Evolutionary conservation across 768 basidiomycete species (phyloP).

Genomic region (Mrakia gelida): DNA sequence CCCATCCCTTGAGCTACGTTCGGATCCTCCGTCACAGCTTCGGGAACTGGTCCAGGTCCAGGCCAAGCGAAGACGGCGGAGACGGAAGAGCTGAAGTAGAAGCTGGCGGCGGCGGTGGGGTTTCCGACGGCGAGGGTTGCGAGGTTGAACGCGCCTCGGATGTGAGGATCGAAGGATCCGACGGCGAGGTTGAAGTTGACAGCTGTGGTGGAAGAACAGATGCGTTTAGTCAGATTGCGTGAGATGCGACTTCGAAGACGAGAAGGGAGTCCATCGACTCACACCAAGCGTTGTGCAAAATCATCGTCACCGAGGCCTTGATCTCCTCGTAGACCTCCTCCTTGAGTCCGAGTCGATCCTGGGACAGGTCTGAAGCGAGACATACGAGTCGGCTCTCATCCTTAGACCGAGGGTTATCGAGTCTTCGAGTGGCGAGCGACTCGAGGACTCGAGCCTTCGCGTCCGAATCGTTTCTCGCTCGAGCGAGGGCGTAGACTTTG

Average conservation of each 20-base stretch:
- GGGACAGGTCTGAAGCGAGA: conserved; percentile 50
- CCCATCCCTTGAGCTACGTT: conserved; percentile 31
- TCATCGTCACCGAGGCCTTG: conserved; percentile 45
- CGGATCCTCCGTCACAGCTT: conserved; percentile 18
- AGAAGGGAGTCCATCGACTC: too few relatives aligned
- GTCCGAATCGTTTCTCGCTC: conserved; percentile 51
- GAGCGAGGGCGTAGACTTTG: conserved; percentile 53
- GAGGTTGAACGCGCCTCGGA: conserved; percentile 53
- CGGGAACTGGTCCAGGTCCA: conserved; percentile 10
- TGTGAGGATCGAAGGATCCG: conserved; percentile 53
- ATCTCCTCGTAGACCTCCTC: conserved; percentile 46
- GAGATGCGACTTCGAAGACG: too few relatives aligned
- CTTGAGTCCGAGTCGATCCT: conserved; percentile 48
- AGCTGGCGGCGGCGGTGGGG: conserved; percentile 46
- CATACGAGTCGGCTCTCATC: conserved; percentile 45
- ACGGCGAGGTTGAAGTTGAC: conserved; percentile 55
- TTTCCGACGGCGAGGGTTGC: conserved; percentile 50
- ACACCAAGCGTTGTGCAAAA: conserved; percentile 46
- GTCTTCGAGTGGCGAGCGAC: conserved; percentile 47
- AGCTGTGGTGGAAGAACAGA: conserved; percentile 48
- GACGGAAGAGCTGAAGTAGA: conserved; percentile 56
- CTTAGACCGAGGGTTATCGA: conserved; percentile 35
- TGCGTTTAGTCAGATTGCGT: too few relatives aligned
- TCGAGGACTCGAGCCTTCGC: conserved; percentile 48
- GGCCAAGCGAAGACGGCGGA: conserved; percentile 39